Evolutionary conservation across 23 red algal species (phyloP).

Genomic region (Gracilaria caudata): DNA sequence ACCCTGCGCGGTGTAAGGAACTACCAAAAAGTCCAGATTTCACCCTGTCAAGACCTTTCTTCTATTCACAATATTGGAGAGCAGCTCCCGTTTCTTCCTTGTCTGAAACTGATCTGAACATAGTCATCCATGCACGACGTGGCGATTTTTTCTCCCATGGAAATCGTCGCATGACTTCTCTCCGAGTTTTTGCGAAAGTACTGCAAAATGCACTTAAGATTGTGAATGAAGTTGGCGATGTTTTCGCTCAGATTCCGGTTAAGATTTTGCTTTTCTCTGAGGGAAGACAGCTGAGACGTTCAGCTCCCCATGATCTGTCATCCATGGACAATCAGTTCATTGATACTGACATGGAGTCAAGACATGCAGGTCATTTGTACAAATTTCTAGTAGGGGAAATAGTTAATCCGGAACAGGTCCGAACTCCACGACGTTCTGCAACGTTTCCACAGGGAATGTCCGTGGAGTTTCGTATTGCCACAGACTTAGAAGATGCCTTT

Average conservation of each 20-base stretch:
- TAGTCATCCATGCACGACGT: slow-evolving; percentile 32
- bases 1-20: slow-evolving; percentile 14
- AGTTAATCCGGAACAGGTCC: background rate
- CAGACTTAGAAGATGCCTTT: slow-evolving; percentile 4
- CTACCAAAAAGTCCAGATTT: slow-evolving; percentile 49
- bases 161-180: slow-evolving; percentile 28
- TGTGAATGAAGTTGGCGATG: slow-evolving; percentile 10
- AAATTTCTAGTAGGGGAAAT: slow-evolving; percentile 5
- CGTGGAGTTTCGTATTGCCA: slow-evolving; percentile 35
- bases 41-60: slow-evolving; percentile 23
- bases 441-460: slow-evolving; percentile 5
- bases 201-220: background rate
- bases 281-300: background rate
- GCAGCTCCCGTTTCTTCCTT: background rate
- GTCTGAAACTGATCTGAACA: slow-evolving; percentile 39
- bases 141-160: slow-evolving; percentile 30
- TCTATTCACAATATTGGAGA: slow-evolving; percentile 47
- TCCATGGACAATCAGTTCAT: slow-evolving; percentile 42
- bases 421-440: background rate
- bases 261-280: slow-evolving; percentile 35
- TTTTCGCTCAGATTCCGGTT: slow-evolving; percentile 41
- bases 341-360: slow-evolving; percentile 18
- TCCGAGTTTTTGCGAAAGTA: slow-evolving; percentile 8
- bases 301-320: slow-evolving; percentile 15
- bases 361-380: slow-evolving; percentile 37